Evolutionary conservation across 1,139 yeast genomes (phyloP), one percentile per base, ranked within the genome.

Genomic region (Nakaseomyces sp.): DNA sequence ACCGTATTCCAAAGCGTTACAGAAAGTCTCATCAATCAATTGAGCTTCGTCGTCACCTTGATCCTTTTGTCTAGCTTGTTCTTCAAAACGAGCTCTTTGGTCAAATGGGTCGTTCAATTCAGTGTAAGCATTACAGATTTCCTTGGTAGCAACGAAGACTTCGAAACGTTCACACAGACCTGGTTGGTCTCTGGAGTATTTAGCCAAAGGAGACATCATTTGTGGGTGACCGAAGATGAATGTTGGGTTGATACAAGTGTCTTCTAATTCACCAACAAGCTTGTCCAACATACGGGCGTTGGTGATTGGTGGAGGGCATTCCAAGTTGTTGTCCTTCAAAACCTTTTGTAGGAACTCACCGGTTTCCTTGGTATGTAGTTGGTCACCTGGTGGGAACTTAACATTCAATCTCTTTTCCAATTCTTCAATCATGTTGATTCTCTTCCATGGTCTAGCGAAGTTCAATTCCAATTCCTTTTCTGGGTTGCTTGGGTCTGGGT

Each of bases 21-120:
- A 84, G 88, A 91, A 91, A 50, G 87, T 82, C 71, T 91, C 98
- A 66, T 91, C 98, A 53, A 91, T 76, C 69, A 88, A 67, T 73
- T 91, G 98, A 47, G 96, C 98, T 72, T 91, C 98, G 62, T 91
- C 98, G 64, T 91, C 98, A 74, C 98, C 98, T 70, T 88, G 96
- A 56, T 74, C 97, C 75, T 91, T 91, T 76, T 91, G 98, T 70
- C 85, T 80, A 43, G 98, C 98, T 73, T 91, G 98, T 71, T 91
- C 98, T 73, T 89, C 98, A 67, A 91, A 91, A 73, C 97, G 81
- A 46, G 78, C 82, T 69, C 96, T 86, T 75, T 89, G 97, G 69
- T 88, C 97, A 66, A 91, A 89, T 65, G 97, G 97, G 72, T 91
- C 97, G 68, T 91, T 93, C 80, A 91, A 79, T 76, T 91, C 98